These are phyloP conservation scores for Salvia rosmarinus DNA, from an alignment of 257 asterid species.

Conservation along the genomic window DNA sequence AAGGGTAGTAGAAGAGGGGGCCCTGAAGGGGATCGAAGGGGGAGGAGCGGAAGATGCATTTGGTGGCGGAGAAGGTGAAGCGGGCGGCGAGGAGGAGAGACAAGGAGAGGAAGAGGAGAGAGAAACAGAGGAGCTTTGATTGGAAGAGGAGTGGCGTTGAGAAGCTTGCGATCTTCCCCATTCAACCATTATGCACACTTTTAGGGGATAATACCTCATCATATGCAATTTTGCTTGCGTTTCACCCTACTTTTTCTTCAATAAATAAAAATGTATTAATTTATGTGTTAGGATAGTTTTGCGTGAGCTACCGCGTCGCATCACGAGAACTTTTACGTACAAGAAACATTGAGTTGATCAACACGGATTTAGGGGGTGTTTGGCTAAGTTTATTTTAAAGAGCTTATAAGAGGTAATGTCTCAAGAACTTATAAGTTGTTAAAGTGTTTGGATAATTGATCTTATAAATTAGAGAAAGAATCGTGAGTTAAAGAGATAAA, in stretches of 20 bases:
- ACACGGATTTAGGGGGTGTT: not conserved
- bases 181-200: slow-evolving; percentile 20
- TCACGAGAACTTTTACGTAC: not conserved
- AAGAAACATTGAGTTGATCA: not conserved
- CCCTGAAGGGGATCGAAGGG: slow-evolving; percentile 73
- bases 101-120: slow-evolving; percentile 66
- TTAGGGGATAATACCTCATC: slow-evolving; percentile 2
- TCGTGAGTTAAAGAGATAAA: too few relatives aligned
- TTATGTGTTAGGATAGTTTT: not conserved
- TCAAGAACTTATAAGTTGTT: too few relatives aligned
- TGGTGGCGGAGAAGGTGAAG: slow-evolving; percentile 59
- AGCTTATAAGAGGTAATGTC: too few relatives aligned
- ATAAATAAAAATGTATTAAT: too few relatives aligned
- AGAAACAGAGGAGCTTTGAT: slow-evolving; percentile 77
- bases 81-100: slow-evolving; percentile 57
- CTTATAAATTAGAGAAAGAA: too few relatives aligned
- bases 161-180: slow-evolving; percentile 46
- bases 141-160: slow-evolving; percentile 70
- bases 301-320: not conserved
- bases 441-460: too few relatives aligned
- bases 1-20: slow-evolving; percentile 68
- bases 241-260: not conserved
- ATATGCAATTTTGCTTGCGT: not conserved
- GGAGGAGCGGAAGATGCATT: slow-evolving; percentile 69
- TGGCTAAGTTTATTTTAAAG: too few relatives aligned